Base-by-base conservation (phyloP, 2,329 filamentous ascomycete species). In the Botrytis deweyae region DNA sequence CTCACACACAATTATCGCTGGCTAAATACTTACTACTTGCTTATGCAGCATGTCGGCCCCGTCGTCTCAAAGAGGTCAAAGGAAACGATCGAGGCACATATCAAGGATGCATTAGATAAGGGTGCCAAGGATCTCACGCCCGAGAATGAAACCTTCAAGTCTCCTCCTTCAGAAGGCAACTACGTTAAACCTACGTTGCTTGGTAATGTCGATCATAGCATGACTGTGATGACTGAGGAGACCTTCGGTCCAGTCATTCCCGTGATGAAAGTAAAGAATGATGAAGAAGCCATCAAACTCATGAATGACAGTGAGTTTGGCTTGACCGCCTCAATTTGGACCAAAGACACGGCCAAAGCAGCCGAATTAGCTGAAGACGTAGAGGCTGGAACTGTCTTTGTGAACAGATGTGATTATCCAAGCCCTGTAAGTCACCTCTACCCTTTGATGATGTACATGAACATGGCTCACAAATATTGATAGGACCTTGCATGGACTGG, bases 271-370 rank as follows among this genome's bases (percentile, higher is more conserved):
- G 95, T 98, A 75, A 89, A 89, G 80, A 86, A 86, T 78, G 95
- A 98, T 80, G 88, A 88, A 29, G 94, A 98, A 83, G 95, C 95
- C 2, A 84, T 98, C 75, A 84, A 86, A 77, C 84, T 95, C 69
- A 98, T 98, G 94, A 98, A 98, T 80, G 94, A 97, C 82, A 96
- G 93, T 84, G 91, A 97, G 77, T 97, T 97, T 81, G 95, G 95
- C 8, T 87, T 98, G 75, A 98, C 95, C 5, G 95, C 95, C n/a
- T 97, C 94, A 80, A 94, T 98, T 79, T 98, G 95, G 95, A 97
- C 94, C 74, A 97, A 96, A 83, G 94, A 98, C 80, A 89, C 90
- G 3, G 86, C 85, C 64, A 91, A 87, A 80, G 95, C 92, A 25
- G 90, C 94, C 78, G 88, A 92, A 81, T 86, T 98, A 70, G 89